phyloP scores from a whole-genome alignment of 768 basidiomycete species.

The Daedaleopsis sinensis region DNA sequence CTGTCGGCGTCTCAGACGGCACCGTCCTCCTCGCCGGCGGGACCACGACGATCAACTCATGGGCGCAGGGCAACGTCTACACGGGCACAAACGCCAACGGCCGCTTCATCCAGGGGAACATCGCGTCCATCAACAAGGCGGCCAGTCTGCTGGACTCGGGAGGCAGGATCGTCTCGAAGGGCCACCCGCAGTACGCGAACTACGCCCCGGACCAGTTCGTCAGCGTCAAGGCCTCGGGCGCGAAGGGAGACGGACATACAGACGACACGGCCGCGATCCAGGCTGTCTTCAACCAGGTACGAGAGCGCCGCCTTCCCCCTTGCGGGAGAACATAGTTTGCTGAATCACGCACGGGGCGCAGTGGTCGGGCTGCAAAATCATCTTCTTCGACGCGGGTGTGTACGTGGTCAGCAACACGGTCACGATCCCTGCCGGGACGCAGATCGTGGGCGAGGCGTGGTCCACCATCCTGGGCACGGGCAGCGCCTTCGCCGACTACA shows the following conservation, averaged over 20 bases:
- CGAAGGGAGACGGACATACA: conserved; percentile 71
- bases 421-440: conserved; percentile 48
- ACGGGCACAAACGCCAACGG: conserved; percentile 48
- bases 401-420: conserved; percentile 52
- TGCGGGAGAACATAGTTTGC: too few relatives aligned
- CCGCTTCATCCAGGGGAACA: conserved; percentile 53
- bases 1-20: conserved; percentile 58
- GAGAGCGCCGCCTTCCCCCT: conserved; percentile 2
- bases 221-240: conserved; percentile 70
- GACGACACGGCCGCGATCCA: conserved; percentile 76
- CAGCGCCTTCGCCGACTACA: conserved; percentile 40
- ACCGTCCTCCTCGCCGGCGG: conserved; percentile 52
- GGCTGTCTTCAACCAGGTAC: conserved; percentile 57
- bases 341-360: too few relatives aligned
- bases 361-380: conserved; percentile 77
- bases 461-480: conserved; percentile 50
- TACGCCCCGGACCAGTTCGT: conserved; percentile 69
- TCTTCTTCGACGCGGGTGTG: conserved; percentile 75
- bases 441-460: conserved; percentile 54
- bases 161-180: conserved; percentile 64
- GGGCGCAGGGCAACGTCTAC: conserved; percentile 80
- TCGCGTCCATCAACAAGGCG: conserved; percentile 55
- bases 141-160: conserved; percentile 53
- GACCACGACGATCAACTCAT: conserved; percentile 60
- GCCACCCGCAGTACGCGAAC: conserved; percentile 60